A percentile compares a stretch with the other conserved stretches of the same genome.
These are phyloP conservation scores for Pseudotulostoma volvatum DNA, from an alignment of 495 filamentous ascomycete species.

Conservation along the genomic window DNA sequence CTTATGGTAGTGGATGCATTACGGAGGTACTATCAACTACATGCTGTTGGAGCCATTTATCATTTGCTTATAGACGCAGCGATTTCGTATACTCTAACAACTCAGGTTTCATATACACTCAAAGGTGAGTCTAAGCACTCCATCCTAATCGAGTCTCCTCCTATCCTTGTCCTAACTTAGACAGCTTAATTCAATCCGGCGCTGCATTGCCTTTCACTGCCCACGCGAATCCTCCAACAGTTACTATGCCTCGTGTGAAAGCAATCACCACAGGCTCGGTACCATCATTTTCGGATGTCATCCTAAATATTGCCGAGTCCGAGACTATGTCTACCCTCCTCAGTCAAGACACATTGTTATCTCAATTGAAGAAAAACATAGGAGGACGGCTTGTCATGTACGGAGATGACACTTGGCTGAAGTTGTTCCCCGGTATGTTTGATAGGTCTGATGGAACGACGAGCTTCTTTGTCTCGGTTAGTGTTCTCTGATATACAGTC, in stretches of 20 bases:
- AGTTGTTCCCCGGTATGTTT: conserved; percentile 83
- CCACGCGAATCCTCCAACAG: conserved; percentile 88
- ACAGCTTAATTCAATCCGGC: conserved; percentile 68
- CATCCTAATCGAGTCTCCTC: background rate
- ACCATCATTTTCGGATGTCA: conserved; percentile 90
- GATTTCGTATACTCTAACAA: conserved; percentile 80
- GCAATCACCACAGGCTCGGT: conserved; percentile 94
- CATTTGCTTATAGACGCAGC: conserved; percentile 29
- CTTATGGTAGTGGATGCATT: conserved; percentile 98
- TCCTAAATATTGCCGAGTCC: conserved; percentile 89
- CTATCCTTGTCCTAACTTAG: background rate
- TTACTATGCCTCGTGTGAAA: conserved; percentile 97
- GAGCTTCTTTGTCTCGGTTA: conserved; percentile 94
- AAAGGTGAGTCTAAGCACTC: conserved; percentile 42
- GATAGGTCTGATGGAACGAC: conserved; percentile 76
- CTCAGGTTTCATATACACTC: conserved; percentile 79
- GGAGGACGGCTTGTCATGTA: conserved; percentile 75
- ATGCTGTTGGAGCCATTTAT: background rate
- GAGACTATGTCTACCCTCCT: conserved; percentile 77
- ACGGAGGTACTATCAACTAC: conserved; percentile 44
- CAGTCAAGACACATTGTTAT: conserved; percentile 85
- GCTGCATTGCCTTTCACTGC: conserved; percentile 84
- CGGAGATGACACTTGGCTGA: conserved; percentile 96
- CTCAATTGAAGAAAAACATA: conserved; percentile 59
- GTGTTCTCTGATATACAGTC: conserved; percentile 29